phyloP scores from a whole-genome alignment of 2,329 filamentous ascomycete genomes.

The Chrysoporthe austroafricana region DNA sequence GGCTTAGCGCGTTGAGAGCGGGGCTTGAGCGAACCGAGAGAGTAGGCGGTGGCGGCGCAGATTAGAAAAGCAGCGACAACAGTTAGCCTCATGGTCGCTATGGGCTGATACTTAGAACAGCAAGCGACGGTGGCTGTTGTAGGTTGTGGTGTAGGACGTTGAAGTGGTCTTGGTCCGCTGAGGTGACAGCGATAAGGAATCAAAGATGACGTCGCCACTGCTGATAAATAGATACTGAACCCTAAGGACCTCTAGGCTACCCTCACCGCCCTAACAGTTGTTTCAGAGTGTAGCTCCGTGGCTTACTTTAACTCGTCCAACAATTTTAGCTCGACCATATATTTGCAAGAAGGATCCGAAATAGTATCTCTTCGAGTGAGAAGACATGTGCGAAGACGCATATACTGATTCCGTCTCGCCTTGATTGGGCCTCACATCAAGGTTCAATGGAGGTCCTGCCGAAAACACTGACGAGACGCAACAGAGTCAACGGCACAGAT shows the following conservation, averaged over 20 bases:
- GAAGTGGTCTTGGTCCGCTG: neutral
- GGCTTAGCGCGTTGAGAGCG: conserved; percentile 26
- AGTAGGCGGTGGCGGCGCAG: conserved; percentile 5
- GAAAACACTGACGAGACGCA: neutral
- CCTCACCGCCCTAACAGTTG: no score
- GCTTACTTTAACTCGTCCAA: neutral
- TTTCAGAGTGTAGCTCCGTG: no score
- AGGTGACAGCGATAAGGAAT: neutral
- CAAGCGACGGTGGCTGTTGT: neutral
- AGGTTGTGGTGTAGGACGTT: neutral
- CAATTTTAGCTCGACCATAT: neutral
- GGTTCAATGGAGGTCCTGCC: neutral
- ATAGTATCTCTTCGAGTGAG: no score
- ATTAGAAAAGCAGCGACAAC: neutral
- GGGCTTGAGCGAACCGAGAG: conserved; percentile 24
- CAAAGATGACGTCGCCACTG: neutral
- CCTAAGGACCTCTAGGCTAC: neutral
- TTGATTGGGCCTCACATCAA: neutral
- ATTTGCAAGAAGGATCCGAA: no score
- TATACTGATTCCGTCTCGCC: neutral
- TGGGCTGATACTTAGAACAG: neutral
- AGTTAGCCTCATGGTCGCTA: conserved; percentile 2
- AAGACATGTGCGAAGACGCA: neutral
- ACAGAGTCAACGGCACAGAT: neutral
- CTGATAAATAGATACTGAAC: conserved; percentile 1